Conservation (phyloP, 805 yeast genomes). For the Brettanomyces sp. region DNA sequence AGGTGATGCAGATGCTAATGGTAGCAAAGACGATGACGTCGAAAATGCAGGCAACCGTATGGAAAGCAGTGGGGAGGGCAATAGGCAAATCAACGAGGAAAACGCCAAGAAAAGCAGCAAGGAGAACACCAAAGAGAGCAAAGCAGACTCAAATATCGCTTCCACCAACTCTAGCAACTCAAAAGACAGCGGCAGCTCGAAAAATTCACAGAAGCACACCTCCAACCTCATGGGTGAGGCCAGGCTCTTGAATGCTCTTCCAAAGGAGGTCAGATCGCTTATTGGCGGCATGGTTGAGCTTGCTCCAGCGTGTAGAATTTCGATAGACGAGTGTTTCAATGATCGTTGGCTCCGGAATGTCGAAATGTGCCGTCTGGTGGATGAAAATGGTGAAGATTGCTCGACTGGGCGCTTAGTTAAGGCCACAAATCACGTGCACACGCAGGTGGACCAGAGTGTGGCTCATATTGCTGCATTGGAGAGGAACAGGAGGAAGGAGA, state of each 20-base stretch:
- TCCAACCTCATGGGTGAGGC: constrained; percentile 63
- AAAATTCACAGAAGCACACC: constrained; percentile 34
- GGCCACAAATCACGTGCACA: constrained; percentile 66
- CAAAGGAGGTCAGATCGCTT: constrained; percentile 57
- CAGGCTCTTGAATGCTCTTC: constrained; percentile 59
- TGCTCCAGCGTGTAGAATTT: constrained; percentile 78
- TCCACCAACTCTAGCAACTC: background rate
- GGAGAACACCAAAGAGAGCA: constrained; percentile 1
- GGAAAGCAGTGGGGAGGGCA: background rate
- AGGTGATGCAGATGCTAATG: constrained; percentile 4
- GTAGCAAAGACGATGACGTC: constrained; percentile 1
- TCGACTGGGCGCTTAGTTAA: constrained; percentile 27
- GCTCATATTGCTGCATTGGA: constrained; percentile 94
- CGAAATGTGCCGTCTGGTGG: constrained; percentile 58
- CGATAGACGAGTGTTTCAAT: constrained; percentile 68
- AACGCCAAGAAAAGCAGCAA: constrained; percentile 1
- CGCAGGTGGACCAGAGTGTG: constrained; percentile 83
- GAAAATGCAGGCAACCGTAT: background rate
- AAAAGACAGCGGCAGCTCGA: background rate
- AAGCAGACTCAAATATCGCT: background rate
- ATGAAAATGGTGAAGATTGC: constrained; percentile 26
- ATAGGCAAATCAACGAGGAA: background rate
- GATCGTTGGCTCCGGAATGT: constrained; percentile 62
- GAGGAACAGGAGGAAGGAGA: constrained; percentile 49
- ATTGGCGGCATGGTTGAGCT: constrained; percentile 71